A percentile compares a stretch with the other conserved stretches of the same genome.
Evolutionary conservation across 768 basidiomycete genomes (phyloP).

Genomic region (Arthromyces matolae): DNA sequence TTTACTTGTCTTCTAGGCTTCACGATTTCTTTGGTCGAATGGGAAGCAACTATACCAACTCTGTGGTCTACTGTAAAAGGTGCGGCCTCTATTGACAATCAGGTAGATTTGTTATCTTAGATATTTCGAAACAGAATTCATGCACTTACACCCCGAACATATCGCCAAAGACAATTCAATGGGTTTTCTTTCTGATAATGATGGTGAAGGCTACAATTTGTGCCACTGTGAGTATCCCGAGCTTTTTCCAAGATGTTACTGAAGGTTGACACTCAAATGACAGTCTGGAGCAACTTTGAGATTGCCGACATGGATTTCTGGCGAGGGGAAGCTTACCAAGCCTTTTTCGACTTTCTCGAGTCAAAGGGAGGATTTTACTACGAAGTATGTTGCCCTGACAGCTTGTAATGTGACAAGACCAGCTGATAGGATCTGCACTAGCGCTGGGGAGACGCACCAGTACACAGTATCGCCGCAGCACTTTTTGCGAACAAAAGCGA

Average conservation of each 20-base stretch:
- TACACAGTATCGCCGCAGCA: slow-evolving; percentile 77
- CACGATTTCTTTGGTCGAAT: slow-evolving; percentile 77
- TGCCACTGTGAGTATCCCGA: slow-evolving; percentile 53
- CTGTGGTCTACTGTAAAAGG: slow-evolving; percentile 76
- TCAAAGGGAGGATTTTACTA: slow-evolving; percentile 87
- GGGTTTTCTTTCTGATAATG: slow-evolving; percentile 68
- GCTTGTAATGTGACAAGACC: not conserved
- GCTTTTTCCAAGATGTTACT: not conserved
- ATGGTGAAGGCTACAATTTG: slow-evolving; percentile 61
- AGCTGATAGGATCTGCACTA: slow-evolving; percentile 20
- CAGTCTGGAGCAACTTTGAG: slow-evolving; percentile 91
- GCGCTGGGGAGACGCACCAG: slow-evolving; percentile 79
- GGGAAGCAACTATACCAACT: slow-evolving; percentile 74
- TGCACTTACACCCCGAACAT: slow-evolving; percentile 55
- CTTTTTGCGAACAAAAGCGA: slow-evolving; percentile 72
- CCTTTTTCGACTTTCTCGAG: slow-evolving; percentile 82
- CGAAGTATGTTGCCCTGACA: slow-evolving; percentile 50
- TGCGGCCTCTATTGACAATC: slow-evolving; percentile 19
- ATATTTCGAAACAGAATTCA: slow-evolving; percentile 50
- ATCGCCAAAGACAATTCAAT: slow-evolving; percentile 65
- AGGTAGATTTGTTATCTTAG: not conserved
- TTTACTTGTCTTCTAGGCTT: slow-evolving; percentile 49
- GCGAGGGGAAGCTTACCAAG: slow-evolving; percentile 77
- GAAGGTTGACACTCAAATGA: not conserved
- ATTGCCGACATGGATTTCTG: slow-evolving; percentile 90